Percentiles rank a stretch among this genome's conserved stretches.
Conservation (phyloP, 192 early-diverging fungal genomes). For the Dimargaris xerosporica region DNA sequence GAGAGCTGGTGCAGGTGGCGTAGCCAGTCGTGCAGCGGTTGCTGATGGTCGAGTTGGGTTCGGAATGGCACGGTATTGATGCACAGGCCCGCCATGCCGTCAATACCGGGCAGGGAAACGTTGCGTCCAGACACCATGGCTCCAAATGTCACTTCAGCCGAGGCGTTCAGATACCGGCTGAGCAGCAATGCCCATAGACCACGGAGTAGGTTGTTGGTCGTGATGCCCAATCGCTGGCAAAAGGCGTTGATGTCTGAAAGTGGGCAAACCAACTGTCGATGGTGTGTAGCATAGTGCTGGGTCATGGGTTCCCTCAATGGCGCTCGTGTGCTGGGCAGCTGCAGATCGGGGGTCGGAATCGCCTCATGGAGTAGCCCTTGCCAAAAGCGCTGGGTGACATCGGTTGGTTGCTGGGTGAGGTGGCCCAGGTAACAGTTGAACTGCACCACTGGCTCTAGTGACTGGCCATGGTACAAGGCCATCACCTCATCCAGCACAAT, state of each 20-base stretch:
- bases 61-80: conserved; percentile 11
- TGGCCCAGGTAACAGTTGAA: neutral
- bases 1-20: neutral
- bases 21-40: neutral
- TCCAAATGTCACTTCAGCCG: conserved; percentile 5
- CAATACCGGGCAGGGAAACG: conserved; percentile 9
- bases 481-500: neutral
- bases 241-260: neutral
- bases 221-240: neutral
- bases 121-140: conserved; percentile 1
- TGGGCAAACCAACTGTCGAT: no score
- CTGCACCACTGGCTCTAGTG: neutral
- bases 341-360: neutral
- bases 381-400: neutral
- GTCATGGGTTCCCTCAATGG: no score
- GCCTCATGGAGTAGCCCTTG: neutral
- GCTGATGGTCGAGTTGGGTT: neutral
- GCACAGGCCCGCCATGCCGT: conserved; percentile 4
- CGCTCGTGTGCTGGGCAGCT: neutral
- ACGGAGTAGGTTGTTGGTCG: conserved; percentile 2
- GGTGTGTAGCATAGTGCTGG: no score
- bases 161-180: neutral
- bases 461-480: neutral
- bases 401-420: neutral
- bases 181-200: conserved; percentile 2